Evolutionary conservation across 2,329 filamentous ascomycete genomes (phyloP).

Genomic region (Periconia macrospinosa): DNA sequence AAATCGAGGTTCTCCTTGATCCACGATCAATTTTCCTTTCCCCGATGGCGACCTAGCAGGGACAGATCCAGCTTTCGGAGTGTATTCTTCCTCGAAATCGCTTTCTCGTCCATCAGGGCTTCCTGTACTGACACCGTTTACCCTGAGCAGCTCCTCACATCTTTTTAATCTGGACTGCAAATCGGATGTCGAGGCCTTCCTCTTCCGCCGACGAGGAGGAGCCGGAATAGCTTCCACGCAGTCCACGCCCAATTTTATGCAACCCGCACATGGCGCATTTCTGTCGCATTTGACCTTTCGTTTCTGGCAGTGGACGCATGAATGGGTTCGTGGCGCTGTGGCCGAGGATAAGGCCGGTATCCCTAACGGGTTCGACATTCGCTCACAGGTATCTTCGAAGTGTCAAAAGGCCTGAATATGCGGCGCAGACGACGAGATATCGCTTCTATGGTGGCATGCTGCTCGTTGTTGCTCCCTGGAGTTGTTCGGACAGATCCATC

Average conservation of each 20-base stretch:
- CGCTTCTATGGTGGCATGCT: background rate
- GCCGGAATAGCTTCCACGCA: slow-evolving; percentile 39
- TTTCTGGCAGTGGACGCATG: slow-evolving; percentile 37
- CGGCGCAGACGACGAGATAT: background rate
- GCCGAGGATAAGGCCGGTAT: background rate
- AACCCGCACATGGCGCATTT: slow-evolving; percentile 30
- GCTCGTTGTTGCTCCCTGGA: background rate
- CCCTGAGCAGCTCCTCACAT: slow-evolving; percentile 34
- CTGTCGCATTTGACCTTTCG: slow-evolving; percentile 40
- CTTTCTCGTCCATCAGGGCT: slow-evolving; percentile 18
- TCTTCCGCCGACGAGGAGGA: slow-evolving; percentile 30
- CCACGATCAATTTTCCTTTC: background rate
- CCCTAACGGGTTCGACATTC: background rate
- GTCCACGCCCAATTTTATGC: slow-evolving; percentile 28
- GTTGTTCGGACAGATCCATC: background rate
- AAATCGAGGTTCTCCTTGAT: background rate
- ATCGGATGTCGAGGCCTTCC: slow-evolving; percentile 26
- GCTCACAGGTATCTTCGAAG: background rate
- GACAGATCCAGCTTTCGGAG: background rate
- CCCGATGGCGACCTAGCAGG: background rate
- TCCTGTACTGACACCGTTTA: slow-evolving; percentile 29
- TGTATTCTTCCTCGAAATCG: slow-evolving; percentile 1
- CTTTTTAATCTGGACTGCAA: slow-evolving; percentile 24
- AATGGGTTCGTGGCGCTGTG: slow-evolving; percentile 4
- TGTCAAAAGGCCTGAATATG: background rate